These are phyloP conservation scores for Sergeia podlipaevii DNA, from an alignment of 208 protist species.

Conservation along the genomic window DNA sequence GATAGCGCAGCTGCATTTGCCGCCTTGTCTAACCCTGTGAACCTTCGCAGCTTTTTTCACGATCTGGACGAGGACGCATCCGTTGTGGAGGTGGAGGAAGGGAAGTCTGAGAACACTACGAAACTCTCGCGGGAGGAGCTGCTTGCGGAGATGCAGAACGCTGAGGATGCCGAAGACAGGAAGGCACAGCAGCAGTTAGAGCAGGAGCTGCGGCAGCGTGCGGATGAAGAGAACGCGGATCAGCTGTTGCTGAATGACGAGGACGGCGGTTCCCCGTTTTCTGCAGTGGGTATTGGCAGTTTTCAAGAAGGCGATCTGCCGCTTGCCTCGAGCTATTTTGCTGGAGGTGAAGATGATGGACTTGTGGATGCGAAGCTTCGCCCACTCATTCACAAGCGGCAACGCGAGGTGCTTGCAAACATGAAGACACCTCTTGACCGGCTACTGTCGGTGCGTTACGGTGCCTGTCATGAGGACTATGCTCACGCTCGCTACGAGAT, in stretches of 20 bases:
- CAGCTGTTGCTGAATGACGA: too few species aligned
- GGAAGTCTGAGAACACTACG: neutral
- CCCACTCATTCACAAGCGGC: constrained; percentile 32
- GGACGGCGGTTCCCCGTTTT: neutral
- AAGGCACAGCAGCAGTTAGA: constrained; percentile 49
- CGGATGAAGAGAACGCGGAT: constrained; percentile 41
- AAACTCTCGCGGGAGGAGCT: constrained; percentile 23
- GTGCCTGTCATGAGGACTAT: constrained; percentile 34
- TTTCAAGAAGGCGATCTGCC: neutral
- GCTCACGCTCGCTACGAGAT: constrained; percentile 42
- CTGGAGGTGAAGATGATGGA: neutral
- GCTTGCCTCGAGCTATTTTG: neutral
- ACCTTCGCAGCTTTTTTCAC: constrained; percentile 85
- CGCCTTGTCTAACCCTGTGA: constrained; percentile 60
- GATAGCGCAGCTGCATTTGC: constrained; percentile 68
- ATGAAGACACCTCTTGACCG: constrained; percentile 42
- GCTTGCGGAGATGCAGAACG: constrained; percentile 48
- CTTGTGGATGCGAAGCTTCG: constrained; percentile 4
- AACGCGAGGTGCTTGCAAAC: constrained; percentile 39
- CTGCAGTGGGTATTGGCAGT: neutral
- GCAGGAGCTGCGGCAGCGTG: constrained; percentile 51
- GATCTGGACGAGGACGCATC: constrained; percentile 83
- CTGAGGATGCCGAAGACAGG: constrained; percentile 83
- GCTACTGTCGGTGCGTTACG: constrained; percentile 54
- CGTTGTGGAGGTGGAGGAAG: constrained; percentile 23